Evolutionary conservation across 192 early-diverging fungal species (phyloP), one percentile per base, ranked within the genome.

Genomic region (Entrophospora sp.): DNA sequence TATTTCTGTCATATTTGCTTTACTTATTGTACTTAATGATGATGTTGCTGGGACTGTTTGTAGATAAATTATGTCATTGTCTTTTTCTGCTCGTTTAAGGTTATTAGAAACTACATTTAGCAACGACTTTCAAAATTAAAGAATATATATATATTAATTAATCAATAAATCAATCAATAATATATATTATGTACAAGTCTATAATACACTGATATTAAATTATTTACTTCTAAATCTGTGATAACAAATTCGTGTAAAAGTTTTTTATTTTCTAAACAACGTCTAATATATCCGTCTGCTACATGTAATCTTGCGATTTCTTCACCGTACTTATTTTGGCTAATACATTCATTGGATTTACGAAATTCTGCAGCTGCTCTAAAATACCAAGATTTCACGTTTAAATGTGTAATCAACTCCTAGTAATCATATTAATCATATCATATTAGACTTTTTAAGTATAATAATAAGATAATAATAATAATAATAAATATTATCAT

Each of bases 41-140:
- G 83, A 77, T 4, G 77, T 51, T 8, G 79, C 68, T 0, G 92
- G 92, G 0, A 97, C 83, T 0, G 77, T 78, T 28, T 94, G 86
- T 51, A 94, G 68, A 71, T 96, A 93, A 18, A 97, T 92, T 40
- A 92, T 82, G 68, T 95, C 89, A 52, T 97, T 97, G 68, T 97
- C 94, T 74, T 90, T 91, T 42, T 87, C 84, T 12, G 92, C 92
- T 1, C 81, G 68, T 3, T 67, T 69, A 7, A 83, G 66, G 48
- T 84, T 85, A 44, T 73, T 67, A 62, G 64, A 42, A 2, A 87
- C 74, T 0, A 73, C 71, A 24, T 74, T 68, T n/a, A 78, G 68
- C 30, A 88, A 71, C 3, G 81, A 71, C 45, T 65, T 30, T 28
- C 6, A n/a, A 45, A 13, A 61, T 30, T 5, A 30, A 45, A 45